phyloP scores from a whole-genome alignment of 2,329 filamentous ascomycete genomes.

The Trichoderma atroviride region DNA sequence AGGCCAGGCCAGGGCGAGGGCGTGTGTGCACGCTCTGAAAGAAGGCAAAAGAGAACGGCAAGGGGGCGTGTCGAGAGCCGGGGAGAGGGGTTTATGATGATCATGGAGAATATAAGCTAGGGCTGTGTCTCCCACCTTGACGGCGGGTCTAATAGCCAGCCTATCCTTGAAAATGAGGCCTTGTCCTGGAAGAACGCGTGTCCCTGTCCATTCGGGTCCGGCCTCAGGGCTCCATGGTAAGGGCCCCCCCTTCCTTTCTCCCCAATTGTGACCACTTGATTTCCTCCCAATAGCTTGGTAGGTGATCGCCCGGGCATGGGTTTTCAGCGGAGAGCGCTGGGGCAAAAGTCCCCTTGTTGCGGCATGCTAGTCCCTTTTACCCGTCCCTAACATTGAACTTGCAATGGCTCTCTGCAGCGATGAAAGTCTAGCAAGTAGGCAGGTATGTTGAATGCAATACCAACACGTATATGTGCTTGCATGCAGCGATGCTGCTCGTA shows the following conservation, averaged over 20 bases:
- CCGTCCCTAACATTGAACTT: conserved; percentile 3
- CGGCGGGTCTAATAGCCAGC: conserved; percentile 12
- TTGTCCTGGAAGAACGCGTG: conserved; percentile 18
- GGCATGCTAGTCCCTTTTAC: conserved; percentile 22
- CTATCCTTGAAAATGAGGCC: conserved; percentile 1
- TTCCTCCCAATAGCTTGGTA: conserved; percentile 24
- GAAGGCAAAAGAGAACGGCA: not conserved
- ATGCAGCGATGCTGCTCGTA: not conserved
- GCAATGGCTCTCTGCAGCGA: not conserved
- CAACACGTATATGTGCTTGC: too few relatives aligned
- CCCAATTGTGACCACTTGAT: conserved; percentile 18
- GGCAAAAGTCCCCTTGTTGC: conserved; percentile 21
- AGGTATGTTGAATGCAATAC: too few relatives aligned
- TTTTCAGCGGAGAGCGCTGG: conserved; percentile 21
- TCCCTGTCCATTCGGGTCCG: conserved; percentile 22
- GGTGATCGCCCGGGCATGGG: conserved; percentile 25
- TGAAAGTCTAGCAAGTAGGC: too few relatives aligned
- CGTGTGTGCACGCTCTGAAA: not conserved
- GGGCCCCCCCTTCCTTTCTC: not conserved
- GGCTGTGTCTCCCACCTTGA: conserved; percentile 1
- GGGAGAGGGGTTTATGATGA: conserved; percentile 14
- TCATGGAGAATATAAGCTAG: conserved; percentile 21
- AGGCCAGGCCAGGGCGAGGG: not conserved
- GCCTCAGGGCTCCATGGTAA: conserved; percentile 12
- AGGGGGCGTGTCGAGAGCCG: not conserved